A percentile compares a stretch with the other conserved stretches of the same genome.
Conservation (phyloP, 2,329 filamentous ascomycete species). For the Apiospora saccharicola region DNA sequence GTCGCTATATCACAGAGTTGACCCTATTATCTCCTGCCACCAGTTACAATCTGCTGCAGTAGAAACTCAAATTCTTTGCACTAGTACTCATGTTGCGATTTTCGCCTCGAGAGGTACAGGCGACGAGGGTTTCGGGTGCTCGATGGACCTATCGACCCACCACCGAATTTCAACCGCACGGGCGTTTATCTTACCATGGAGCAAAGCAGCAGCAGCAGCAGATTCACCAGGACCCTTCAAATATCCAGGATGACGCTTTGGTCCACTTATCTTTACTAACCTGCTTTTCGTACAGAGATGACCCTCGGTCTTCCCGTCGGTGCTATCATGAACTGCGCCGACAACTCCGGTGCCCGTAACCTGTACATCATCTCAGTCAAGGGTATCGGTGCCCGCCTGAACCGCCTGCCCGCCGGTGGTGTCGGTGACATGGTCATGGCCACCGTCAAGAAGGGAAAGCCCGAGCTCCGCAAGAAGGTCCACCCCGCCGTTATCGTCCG, state of each 20-base stretch:
- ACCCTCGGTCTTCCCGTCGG: slow-evolving; percentile 99
- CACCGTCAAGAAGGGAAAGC: slow-evolving; percentile 99
- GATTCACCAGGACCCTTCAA: neutral
- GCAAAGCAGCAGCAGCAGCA: slow-evolving; percentile 8
- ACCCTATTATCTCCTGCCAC: neutral
- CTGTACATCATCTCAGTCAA: slow-evolving; percentile 99
- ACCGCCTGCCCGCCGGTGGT: slow-evolving; percentile 95
- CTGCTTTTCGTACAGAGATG: slow-evolving; percentile 69
- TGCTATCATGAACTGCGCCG: slow-evolving; percentile 99
- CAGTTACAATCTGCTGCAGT: too few relatives aligned
- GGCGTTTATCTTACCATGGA: neutral
- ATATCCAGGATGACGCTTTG: neutral
- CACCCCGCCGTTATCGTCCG: slow-evolving; percentile 99
- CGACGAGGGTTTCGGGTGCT: neutral
- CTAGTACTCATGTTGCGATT: too few relatives aligned
- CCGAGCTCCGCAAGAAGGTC: slow-evolving; percentile 99
- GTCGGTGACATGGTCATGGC: slow-evolving; percentile 99
- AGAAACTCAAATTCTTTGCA: neutral
- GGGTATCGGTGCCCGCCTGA: slow-evolving; percentile 96
- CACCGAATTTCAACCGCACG: neutral
- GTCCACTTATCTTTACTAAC: neutral
- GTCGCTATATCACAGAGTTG: neutral
- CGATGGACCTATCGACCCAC: neutral
- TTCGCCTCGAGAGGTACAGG: neutral
- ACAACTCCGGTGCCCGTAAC: slow-evolving; percentile 99